Evolutionary conservation across 164 flowering plant genomes (phyloP), one percentile per base, ranked within the genome.

Genomic region (Stephania yunnanensis): DNA sequence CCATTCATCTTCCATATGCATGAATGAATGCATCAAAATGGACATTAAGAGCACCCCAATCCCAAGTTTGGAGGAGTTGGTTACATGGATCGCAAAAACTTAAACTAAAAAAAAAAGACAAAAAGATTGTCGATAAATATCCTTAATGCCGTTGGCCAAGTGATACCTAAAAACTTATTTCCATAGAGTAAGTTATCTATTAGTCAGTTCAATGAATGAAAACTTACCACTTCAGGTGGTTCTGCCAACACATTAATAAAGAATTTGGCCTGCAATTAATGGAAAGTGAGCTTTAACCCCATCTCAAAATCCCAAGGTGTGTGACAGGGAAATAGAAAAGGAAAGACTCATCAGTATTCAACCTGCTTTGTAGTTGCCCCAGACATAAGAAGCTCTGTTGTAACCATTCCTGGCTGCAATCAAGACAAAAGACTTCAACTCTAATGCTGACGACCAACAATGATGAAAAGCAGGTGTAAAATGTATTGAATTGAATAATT

Each of bases 311-410:
- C 68, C 19, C 25, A 10, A 13, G 53, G 9, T 67, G 53, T 10
- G 17, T 46, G 67, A 17, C 19, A 17, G 20, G n/a, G 19, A 71
- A 22, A 76, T 15, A 70, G 8, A 6, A 7, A 22, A 31, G 71
- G 11, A 65, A 15, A 25, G 10, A 25, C 11, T 42, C 17, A 36
- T 22, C 8, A 17, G 10, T 22, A 53, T 19, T 53, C 44, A 36
- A 92, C 98, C 95, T 94, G 99, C 84, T 95, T 95, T 13, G 99
- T 89, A 55, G 81, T 88, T 15, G 97, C 99, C 73, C 99, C 97
- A 15, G 97, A 86, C 99, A 95, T 93, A 72, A 95, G 93, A 79
- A 95, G 97, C 77, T 95, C 97, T 42, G 99, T 93, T 71, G 97
- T 95, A 45, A 95, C 99, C 99, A 95, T 95, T 70, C 97, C 99